Evolutionary conservation across 257 asterid species (phyloP).

Genomic region (Penstemon barbatus): DNA sequence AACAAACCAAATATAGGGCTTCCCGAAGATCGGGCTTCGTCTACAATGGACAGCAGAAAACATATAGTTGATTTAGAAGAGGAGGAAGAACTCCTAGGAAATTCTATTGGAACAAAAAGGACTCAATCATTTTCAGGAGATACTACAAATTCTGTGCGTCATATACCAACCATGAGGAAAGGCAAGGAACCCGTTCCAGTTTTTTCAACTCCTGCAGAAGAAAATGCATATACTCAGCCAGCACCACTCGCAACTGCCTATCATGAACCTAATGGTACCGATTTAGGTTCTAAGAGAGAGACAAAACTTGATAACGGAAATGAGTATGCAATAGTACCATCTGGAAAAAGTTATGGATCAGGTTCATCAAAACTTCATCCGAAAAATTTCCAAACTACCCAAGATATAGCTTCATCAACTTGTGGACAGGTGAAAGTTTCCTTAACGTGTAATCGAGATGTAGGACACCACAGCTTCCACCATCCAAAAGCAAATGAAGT

Average conservation of each 20-base stretch:
- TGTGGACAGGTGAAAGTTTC: conserved; percentile 43
- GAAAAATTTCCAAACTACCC: conserved; percentile 22
- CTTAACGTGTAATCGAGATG: conserved; percentile 22
- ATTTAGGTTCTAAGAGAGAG: not conserved
- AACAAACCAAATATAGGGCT: conserved; percentile 39
- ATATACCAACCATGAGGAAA: conserved; percentile 23
- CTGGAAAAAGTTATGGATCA: not conserved
- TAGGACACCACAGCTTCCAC: conserved; percentile 4
- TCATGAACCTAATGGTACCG: not conserved
- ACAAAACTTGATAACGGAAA: not conserved
- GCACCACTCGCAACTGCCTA: conserved; percentile 14
- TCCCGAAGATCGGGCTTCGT: conserved; percentile 31
- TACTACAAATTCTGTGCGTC: conserved; percentile 9
- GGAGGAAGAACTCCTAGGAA: conserved; percentile 24
- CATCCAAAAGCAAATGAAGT: conserved; percentile 20
- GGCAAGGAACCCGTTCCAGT: conserved; percentile 8
- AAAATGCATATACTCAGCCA: not conserved
- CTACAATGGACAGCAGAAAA: conserved; percentile 26
- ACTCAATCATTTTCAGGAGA: conserved; percentile 22
- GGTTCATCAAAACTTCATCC: conserved; percentile 2
- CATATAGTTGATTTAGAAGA: conserved; percentile 8
- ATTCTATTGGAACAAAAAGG: conserved; percentile 14
- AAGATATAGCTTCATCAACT: conserved; percentile 45
- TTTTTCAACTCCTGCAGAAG: conserved; percentile 11
- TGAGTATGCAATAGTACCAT: no score